A percentile compares a stretch with the other conserved stretches of the same genome.
phyloP scores from a whole-genome alignment of 306 rosid species.

The Vigna angularis region DNA sequence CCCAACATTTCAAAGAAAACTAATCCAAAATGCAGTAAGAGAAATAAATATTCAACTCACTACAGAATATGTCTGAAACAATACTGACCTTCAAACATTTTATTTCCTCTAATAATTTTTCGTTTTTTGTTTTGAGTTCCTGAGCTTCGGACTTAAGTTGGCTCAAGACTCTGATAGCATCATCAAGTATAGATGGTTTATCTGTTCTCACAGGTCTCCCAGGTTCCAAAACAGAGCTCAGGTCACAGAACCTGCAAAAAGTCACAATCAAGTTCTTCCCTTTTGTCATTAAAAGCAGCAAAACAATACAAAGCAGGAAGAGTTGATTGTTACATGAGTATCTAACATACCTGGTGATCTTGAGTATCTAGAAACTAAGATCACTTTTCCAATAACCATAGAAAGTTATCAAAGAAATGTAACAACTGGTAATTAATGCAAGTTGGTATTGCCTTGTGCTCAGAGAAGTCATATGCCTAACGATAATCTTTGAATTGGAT shows the following conservation, averaged over 20 bases:
- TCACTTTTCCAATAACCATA: background rate
- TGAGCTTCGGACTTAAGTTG: constrained; percentile 78
- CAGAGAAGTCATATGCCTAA: constrained; percentile 22
- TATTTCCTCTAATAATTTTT: constrained; percentile 77
- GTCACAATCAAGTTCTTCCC: constrained; percentile 29
- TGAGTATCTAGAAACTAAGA: constrained; percentile 9
- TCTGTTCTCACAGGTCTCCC: constrained; percentile 76
- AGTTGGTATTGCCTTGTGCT: background rate
- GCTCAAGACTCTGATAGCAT: constrained; percentile 79
- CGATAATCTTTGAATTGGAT: background rate
- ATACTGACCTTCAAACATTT: constrained; percentile 73
- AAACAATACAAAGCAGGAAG: constrained; percentile 31
- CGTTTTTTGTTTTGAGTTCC: constrained; percentile 79
- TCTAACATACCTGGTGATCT: background rate
- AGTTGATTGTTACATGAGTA: background rate
- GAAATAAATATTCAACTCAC: background rate
- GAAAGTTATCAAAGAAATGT: constrained; percentile 18
- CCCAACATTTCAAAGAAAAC: background rate
- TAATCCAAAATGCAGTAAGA: background rate
- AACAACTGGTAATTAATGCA: background rate
- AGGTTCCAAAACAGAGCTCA: constrained; percentile 84
- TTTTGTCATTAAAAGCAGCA: constrained; percentile 27
- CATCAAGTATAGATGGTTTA: constrained; percentile 84
- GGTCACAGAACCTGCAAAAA: constrained; percentile 70
- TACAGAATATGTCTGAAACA: constrained; percentile 29